phyloP scores from a whole-genome alignment of 2,329 filamentous ascomycete genomes.

The Pseudogymnoascus sp. region DNA sequence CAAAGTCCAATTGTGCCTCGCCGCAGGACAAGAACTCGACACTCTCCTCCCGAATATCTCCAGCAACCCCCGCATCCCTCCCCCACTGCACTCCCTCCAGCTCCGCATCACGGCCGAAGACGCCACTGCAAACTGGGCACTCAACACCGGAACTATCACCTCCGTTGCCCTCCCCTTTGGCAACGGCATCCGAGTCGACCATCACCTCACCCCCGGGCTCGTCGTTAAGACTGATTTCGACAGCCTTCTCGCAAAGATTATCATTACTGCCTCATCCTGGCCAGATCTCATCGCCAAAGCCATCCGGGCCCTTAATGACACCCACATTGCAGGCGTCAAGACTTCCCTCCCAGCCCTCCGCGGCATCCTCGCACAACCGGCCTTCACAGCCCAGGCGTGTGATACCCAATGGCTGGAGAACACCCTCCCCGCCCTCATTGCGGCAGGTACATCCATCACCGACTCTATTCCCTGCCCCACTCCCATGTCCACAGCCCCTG shows the following conservation, averaged over 20 bases:
- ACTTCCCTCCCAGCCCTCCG: slow-evolving; percentile 48
- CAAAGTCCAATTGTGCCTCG: slow-evolving; percentile 30
- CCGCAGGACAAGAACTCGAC: slow-evolving; percentile 27
- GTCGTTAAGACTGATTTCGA: slow-evolving; percentile 40
- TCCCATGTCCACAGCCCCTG: slow-evolving; percentile 15
- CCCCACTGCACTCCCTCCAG: slow-evolving; percentile 34
- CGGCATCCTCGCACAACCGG: slow-evolving; percentile 42
- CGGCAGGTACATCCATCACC: slow-evolving; percentile 27
- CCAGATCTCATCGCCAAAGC: slow-evolving; percentile 44
- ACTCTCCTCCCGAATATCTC: slow-evolving; percentile 27
- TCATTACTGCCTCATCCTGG: slow-evolving; percentile 41
- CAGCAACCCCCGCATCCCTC: slow-evolving; percentile 28
- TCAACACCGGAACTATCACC: slow-evolving; percentile 52
- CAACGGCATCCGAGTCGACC: slow-evolving; percentile 42
- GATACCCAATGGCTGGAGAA: slow-evolving; percentile 51
- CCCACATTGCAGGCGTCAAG: slow-evolving; percentile 45
- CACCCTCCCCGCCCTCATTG: slow-evolving; percentile 32
- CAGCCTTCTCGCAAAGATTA: slow-evolving; percentile 39
- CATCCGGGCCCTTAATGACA: slow-evolving; percentile 45
- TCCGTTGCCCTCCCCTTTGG: slow-evolving; percentile 46
- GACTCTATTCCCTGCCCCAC: slow-evolving; percentile 30
- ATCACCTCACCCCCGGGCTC: slow-evolving; percentile 32
- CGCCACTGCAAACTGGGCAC: slow-evolving; percentile 37
- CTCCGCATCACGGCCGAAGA: slow-evolving; percentile 38
- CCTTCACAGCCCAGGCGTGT: slow-evolving; percentile 40